Evolutionary conservation across 2,329 filamentous ascomycete genomes (phyloP), one percentile per base, ranked within the genome.

Genomic region (Ramichloridium luteum): DNA sequence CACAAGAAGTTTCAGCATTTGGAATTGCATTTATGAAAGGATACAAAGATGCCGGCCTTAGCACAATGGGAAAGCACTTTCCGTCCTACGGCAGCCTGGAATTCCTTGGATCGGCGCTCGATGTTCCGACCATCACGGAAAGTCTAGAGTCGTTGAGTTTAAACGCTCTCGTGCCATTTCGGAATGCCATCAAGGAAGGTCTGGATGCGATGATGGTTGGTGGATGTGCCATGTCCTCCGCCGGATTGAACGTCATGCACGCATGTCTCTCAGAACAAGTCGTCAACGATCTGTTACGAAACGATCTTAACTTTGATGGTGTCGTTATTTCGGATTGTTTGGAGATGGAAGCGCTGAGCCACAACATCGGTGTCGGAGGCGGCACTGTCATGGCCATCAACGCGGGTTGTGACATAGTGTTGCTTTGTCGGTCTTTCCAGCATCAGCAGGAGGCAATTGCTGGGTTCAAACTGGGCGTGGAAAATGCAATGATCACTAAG

Each of bases 351-450:
- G 85, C 86, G 0, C 69, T 96, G 6, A 90, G 84, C 42, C 83
- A 93, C 51, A 92, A 94, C 47, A 90, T 96, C 30, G 88, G 88
- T n/a, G 85, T 98, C 12, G 85, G 88, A 45, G 88, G 90, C 25
- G 90, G 90, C 9, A 93, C 88, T 1, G 84, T 96, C 46, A 94
- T 94, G 85, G 90, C 90, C 3, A 82, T 94, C 30, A 90, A 93
- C 54, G 88, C 90, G 17, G 90, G 90, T 10, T 96, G 90, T 52
- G 90, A 98, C 55, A 64, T 96, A 32, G 75, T 94, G 4, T 70
- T 94, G 4, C 70, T 94, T 1, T 96, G 86, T 48, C 77, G 85
- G 27, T 85, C 84, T 4, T 92, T 85, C 46, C 76, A 81, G 22
- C 78, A 88, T 13, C 86, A 96, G 54, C 74, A 90, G 42, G 88